Percentiles rank a stretch among this genome's conserved stretches.
Evolutionary conservation across 768 basidiomycete species (phyloP).

Genomic region (Erythrobasidium yunnanense): DNA sequence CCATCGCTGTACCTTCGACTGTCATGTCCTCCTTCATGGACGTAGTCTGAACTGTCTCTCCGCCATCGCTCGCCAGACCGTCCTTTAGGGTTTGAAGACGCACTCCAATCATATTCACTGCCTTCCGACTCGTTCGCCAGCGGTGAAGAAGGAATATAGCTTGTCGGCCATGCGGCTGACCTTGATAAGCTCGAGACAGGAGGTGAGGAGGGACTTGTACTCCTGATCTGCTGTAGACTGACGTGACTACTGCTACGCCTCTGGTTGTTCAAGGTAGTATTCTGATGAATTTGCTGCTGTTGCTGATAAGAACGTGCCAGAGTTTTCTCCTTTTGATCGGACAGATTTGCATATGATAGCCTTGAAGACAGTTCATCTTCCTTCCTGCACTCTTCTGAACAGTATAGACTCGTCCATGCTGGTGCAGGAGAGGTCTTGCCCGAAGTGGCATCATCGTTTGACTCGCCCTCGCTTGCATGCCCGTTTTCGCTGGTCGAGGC

Average conservation of each 20-base stretch:
- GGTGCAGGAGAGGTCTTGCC: too few species aligned
- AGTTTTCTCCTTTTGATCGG: neutral
- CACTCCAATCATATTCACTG: conserved; percentile 24
- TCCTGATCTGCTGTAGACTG: neutral
- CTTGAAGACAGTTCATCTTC: conserved; percentile 21
- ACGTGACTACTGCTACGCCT: too few species aligned
- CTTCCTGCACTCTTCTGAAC: conserved; percentile 20
- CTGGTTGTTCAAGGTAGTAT: too few species aligned
- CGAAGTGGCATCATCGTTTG: too few species aligned
- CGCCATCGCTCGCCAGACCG: neutral
- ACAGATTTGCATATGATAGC: conserved; percentile 9
- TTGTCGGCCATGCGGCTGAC: neutral
- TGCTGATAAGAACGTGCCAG: neutral
- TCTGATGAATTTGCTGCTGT: too few species aligned
- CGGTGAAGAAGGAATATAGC: neutral
- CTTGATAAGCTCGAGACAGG: neutral
- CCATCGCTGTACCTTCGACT: neutral
- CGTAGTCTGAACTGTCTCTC: neutral
- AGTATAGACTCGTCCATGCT: conserved; percentile 22
- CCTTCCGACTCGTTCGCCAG: conserved; percentile 3
- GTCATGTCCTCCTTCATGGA: conserved; percentile 13
- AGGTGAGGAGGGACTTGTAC: neutral
- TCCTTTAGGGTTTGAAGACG: too few species aligned
- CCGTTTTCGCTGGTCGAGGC: neutral
- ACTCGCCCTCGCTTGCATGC: conserved; percentile 4